These are phyloP conservation scores for Zalerion maritima DNA, from an alignment of 495 filamentous ascomycete genomes.

Conservation along the genomic window DNA sequence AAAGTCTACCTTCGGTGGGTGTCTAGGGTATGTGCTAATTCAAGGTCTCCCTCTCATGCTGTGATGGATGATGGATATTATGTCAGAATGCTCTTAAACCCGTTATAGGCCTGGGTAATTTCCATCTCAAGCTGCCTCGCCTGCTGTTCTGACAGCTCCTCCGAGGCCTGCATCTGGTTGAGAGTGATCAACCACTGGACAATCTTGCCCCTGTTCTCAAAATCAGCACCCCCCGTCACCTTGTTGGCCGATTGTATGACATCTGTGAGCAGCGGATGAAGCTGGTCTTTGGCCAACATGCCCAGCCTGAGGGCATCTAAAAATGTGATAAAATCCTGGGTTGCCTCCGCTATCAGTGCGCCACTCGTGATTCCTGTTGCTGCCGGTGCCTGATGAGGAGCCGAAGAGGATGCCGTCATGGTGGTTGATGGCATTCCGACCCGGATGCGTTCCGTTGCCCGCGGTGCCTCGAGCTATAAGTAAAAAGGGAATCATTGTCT, in stretches of 20 bases:
- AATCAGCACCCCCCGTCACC: conserved; percentile 83
- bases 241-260: conserved; percentile 94
- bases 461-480: conserved; percentile 78
- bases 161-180: conserved; percentile 92
- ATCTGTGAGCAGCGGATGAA: conserved; percentile 85
- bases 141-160: conserved; percentile 79
- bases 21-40: too few species aligned
- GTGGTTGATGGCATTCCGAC: conserved; percentile 67
- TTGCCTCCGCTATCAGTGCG: conserved; percentile 67
- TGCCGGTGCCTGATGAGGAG: conserved; percentile 27
- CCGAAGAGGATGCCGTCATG: conserved; percentile 34
- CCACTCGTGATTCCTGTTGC: conserved; percentile 47
- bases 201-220: conserved; percentile 89
- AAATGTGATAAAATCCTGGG: conserved; percentile 97
- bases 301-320: conserved; percentile 84
- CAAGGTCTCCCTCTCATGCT: too few species aligned
- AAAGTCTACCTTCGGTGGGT: too few species aligned
- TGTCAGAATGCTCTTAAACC: conserved; percentile 53
- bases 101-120: conserved; percentile 80
- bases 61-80: too few species aligned
- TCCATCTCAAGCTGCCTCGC: conserved; percentile 75
- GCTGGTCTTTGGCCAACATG: conserved; percentile 80
- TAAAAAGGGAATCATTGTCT: too few species aligned
- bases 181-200: conserved; percentile 95
- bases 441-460: conserved; percentile 81